Percentiles rank a stretch among this genome's conserved stretches.
These are phyloP conservation scores for Heliamphora exappendiculata DNA, from an alignment of 148 eudicot genomes.

Conservation along the genomic window DNA sequence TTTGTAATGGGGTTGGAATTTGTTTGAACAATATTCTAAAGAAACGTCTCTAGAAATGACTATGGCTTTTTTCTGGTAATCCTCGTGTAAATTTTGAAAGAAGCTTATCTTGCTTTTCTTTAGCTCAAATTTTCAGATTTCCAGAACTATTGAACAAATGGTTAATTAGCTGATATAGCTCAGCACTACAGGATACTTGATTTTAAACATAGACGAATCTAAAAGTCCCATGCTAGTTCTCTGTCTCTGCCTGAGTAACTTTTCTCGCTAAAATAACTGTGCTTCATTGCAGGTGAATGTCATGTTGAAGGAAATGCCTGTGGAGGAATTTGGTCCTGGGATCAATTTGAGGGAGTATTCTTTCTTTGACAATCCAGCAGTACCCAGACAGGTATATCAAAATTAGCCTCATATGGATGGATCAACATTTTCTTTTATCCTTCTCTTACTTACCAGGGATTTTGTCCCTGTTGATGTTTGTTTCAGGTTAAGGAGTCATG, in stretches of 20 bases:
- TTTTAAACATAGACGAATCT: neutral
- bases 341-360: slow-evolving; percentile 82
- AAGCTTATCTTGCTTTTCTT: neutral
- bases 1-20: neutral
- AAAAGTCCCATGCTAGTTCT: neutral
- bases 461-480: neutral
- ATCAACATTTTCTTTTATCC: neutral
- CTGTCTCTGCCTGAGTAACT: neutral
- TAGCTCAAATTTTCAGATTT: neutral
- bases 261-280: neutral
- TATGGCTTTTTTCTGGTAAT: neutral
- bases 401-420: neutral
- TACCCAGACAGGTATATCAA: slow-evolving; percentile 57
- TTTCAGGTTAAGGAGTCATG: slow-evolving; percentile 89
- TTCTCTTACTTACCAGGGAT: neutral
- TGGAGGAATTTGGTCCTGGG: slow-evolving; percentile 68
- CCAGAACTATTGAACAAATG: neutral
- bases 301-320: slow-evolving; percentile 61
- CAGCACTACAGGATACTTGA: neutral
- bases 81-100: neutral
- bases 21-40: neutral
- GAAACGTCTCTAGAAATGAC: neutral
- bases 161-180: neutral
- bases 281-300: slow-evolving; percentile 53
- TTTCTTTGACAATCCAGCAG: slow-evolving; percentile 67